These are phyloP conservation scores for Rhizopogon vinicolor DNA, from an alignment of 768 basidiomycete species.

Conservation along the genomic window DNA sequence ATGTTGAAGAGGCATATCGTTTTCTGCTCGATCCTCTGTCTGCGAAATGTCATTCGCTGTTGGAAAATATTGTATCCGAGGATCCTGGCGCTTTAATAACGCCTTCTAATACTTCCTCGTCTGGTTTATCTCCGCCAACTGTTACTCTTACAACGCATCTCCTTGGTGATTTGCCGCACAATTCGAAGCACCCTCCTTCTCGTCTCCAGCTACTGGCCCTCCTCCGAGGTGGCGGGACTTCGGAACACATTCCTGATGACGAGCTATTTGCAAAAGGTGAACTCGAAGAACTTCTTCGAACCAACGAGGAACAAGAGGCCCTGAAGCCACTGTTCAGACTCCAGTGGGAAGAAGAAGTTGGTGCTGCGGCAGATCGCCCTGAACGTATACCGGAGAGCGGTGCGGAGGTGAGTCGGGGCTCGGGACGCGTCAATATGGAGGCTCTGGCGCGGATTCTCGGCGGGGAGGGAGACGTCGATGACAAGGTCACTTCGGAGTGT, in stretches of 20 bases:
- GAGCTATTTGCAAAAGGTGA: slow-evolving; percentile 71
- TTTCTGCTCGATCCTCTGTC: slow-evolving; percentile 58
- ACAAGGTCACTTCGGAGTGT: slow-evolving; percentile 14
- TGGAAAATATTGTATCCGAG: neutral
- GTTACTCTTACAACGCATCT: slow-evolving; percentile 49
- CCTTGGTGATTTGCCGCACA: slow-evolving; percentile 22
- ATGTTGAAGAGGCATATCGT: slow-evolving; percentile 43
- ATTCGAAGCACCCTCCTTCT: slow-evolving; percentile 35
- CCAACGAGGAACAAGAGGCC: slow-evolving; percentile 43
- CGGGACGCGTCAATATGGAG: slow-evolving; percentile 50
- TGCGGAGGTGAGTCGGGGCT: slow-evolving; percentile 24
- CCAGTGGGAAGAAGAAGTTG: slow-evolving; percentile 29
- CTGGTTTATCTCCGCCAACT: slow-evolving; percentile 34
- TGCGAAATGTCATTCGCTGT: neutral
- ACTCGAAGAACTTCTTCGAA: slow-evolving; percentile 55
- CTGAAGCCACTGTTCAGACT: slow-evolving; percentile 33
- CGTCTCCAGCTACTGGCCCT: slow-evolving; percentile 62
- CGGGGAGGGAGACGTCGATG: slow-evolving; percentile 20
- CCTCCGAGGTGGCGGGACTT: slow-evolving; percentile 52
- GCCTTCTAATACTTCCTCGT: slow-evolving; percentile 5
- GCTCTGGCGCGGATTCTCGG: slow-evolving; percentile 48
- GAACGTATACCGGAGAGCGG: neutral
- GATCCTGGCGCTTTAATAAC: neutral
- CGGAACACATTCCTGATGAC: slow-evolving; percentile 53
- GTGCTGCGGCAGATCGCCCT: slow-evolving; percentile 20